Evolutionary conservation across 208 protist genomes (phyloP), one percentile per base, ranked within the genome.

Genomic region (Trypanosoma vivax): DNA sequence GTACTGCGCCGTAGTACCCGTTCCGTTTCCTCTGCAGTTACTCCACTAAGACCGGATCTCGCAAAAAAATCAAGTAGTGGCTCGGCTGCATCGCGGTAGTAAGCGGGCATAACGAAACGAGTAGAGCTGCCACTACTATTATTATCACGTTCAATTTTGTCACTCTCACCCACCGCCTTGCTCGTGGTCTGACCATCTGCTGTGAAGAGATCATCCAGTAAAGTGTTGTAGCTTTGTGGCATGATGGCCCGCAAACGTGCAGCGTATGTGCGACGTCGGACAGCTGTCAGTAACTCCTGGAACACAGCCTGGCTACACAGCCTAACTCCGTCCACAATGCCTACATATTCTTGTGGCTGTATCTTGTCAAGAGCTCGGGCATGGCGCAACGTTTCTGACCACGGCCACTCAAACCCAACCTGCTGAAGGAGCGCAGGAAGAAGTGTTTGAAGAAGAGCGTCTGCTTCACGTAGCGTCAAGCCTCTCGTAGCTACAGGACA

Each of bases 341-440:
- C n/a, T 18, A 35, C 39, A 24, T 50, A 34, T 34, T n/a, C n/a
- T n/a, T 42, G 9, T 30, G 52, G 48, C 49, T 69, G 70, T 33
- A 61, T 46, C 42, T 77, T 77, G 42, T 88, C 79, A 9, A 93
- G 64, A 24, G 35, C 33, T 11, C 62, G 57, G 2, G 65, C 45
- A 23, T 77, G 65, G 9, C 79, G 79, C 16, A 88, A 50, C 39
- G 77, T 65, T 35, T 75, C 66, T 0, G 86, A 93, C 82, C 86
- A 93, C 31, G 73, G 52, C 86, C 86, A 93, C 56, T 93, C 86
- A 43, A 78, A 68, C 2, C 86, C 86, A 0, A 88, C 42, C 42
- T 87, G 77, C 70, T 88, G 82, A 31, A 88, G 47, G 19, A 93
- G 49, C 7, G 65, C 39, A 0, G 86, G 86, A 18, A 93, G 60